A percentile compares a stretch with the other conserved stretches of the same genome.
phyloP scores from a whole-genome alignment of 1,284 basidiomycete genomes.

The Puccinia horiana region DNA sequence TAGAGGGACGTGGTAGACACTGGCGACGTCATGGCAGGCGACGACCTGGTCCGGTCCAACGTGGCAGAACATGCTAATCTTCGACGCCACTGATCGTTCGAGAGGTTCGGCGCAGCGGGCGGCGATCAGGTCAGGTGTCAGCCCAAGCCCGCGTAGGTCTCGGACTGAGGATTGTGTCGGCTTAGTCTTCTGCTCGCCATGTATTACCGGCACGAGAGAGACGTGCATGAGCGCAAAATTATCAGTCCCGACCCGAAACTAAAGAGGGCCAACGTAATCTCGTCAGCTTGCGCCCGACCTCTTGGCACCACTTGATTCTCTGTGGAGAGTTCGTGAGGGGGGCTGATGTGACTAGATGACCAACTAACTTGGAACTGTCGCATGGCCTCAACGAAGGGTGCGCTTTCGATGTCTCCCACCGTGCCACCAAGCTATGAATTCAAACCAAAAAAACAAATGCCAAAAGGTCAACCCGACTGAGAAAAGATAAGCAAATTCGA shows the following conservation, averaged over 20 bases:
- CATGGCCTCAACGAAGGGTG: conserved; percentile 98
- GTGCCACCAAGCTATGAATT: conserved; percentile 80
- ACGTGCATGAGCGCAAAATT: conserved; percentile 98
- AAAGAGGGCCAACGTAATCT: neutral
- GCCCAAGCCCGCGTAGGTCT: conserved; percentile 85
- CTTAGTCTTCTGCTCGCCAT: conserved; percentile 99
- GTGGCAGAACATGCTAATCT: conserved; percentile 99
- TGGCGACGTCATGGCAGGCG: conserved; percentile 92
- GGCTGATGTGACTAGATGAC: neutral
- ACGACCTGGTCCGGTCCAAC: conserved; percentile 90
- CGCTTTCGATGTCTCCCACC: conserved; percentile 92
- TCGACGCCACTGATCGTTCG: conserved; percentile 80
- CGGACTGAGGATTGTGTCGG: conserved; percentile 97
- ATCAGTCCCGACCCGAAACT: conserved; percentile 94
- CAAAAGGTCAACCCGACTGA: neutral
- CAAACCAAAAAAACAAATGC: neutral
- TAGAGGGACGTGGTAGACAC: conserved; percentile 96
- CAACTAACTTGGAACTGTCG: conserved; percentile 73
- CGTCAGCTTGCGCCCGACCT: neutral
- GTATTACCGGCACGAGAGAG: conserved; percentile 95
- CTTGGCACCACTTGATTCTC: neutral
- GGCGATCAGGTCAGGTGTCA: conserved; percentile 94
- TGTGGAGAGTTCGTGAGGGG: neutral
- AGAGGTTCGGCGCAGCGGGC: conserved; percentile 75
- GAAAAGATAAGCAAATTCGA: neutral